Evolutionary conservation across 2,329 filamentous ascomycete genomes (phyloP).

Genomic region (Pseudogymnoascus sp.): DNA sequence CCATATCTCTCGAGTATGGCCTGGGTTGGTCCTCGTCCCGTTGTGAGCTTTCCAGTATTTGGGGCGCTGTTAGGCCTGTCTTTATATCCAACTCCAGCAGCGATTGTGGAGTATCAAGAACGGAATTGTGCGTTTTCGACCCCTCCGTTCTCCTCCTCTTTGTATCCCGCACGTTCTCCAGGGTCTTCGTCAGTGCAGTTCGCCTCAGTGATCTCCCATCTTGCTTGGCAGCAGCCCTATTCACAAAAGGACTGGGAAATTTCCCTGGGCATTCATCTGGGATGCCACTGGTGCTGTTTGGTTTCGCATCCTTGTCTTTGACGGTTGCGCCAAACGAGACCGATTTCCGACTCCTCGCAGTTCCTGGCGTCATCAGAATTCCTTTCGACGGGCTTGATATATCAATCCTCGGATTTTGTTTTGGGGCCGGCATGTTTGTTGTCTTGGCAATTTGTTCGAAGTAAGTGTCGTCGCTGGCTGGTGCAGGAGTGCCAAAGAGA

Average conservation of each 20-base stretch:
- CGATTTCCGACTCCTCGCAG: slow-evolving; percentile 51
- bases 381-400: slow-evolving; percentile 27
- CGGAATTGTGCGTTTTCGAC: background rate
- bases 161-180: slow-evolving; percentile 36
- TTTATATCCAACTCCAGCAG: slow-evolving; percentile 8
- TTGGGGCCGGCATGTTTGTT: slow-evolving; percentile 21
- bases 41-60: background rate
- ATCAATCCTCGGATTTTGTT: background rate
- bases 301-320: slow-evolving; percentile 20
- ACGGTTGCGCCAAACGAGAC: slow-evolving; percentile 53
- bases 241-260: slow-evolving; percentile 24
- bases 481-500: slow-evolving; percentile 50
- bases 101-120: background rate
- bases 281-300: slow-evolving; percentile 19
- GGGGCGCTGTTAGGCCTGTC: slow-evolving; percentile 4
- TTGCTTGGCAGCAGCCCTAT: background rate
- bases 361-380: slow-evolving; percentile 57
- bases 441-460: slow-evolving; percentile 26
- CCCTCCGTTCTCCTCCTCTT: slow-evolving; percentile 13
- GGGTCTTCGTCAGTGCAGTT: slow-evolving; percentile 37
- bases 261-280: slow-evolving; percentile 27
- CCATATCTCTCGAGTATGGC: slow-evolving; percentile 24
- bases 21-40: slow-evolving; percentile 17
- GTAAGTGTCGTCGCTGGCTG: slow-evolving; percentile 27
- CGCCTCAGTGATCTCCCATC: background rate